Percentiles rank a stretch among this genome's conserved stretches.
Conservation (phyloP, 1,284 basidiomycete genomes). For the Xerocomus amazonicus region DNA sequence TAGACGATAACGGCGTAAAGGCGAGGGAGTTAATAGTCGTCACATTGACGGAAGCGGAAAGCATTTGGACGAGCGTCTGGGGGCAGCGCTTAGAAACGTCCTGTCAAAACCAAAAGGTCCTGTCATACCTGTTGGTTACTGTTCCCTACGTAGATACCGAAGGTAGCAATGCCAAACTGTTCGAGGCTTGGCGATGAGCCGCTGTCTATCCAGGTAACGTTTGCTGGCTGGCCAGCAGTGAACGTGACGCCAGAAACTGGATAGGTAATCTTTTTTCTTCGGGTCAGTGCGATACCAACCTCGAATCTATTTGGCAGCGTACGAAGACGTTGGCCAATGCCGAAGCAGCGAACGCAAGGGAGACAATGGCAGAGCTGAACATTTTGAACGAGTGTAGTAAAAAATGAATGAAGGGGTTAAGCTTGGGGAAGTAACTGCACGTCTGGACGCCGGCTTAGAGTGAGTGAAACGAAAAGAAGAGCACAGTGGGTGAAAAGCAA, state of each 20-base stretch:
- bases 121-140: conserved; percentile 51
- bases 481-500: conserved; percentile 8
- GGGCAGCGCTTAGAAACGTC: not conserved
- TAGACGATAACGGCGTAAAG: conserved; percentile 58
- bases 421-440: conserved; percentile 5
- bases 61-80: conserved; percentile 64
- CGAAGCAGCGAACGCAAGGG: conserved; percentile 53
- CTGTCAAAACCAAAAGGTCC: too few species aligned
- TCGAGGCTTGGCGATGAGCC: conserved; percentile 49
- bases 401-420: conserved; percentile 25
- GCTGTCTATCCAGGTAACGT: conserved; percentile 69
- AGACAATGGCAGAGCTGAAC: conserved; percentile 47
- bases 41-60: conserved; percentile 60
- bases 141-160: conserved; percentile 72
- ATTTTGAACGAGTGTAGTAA: conserved; percentile 36
- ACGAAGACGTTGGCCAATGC: conserved; percentile 60
- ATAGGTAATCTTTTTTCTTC: conserved; percentile 48
- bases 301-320: conserved; percentile 28
- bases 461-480: not conserved
- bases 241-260: conserved; percentile 54
- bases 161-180: conserved; percentile 55
- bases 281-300: conserved; percentile 1
- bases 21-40: conserved; percentile 45
- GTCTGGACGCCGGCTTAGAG: not conserved
- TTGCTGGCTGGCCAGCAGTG: conserved; percentile 56